Evolutionary conservation across 768 basidiomycete species (phyloP).

Genomic region (Lactifluus rugatus): DNA sequence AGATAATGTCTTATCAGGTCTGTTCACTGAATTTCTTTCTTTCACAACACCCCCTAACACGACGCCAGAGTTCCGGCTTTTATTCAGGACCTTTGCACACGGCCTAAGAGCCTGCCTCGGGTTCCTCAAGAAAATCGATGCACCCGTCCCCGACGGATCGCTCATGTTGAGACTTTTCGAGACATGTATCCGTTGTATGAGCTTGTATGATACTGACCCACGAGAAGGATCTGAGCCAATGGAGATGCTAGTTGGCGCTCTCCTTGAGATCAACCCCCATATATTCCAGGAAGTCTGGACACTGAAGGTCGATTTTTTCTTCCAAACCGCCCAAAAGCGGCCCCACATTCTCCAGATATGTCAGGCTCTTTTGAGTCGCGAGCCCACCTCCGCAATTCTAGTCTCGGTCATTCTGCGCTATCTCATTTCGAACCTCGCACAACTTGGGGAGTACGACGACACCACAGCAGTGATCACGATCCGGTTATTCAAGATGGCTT

Average conservation of each 20-base stretch:
- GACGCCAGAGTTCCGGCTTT: constrained; percentile 63
- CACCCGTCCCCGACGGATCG: constrained; percentile 73
- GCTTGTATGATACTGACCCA: constrained; percentile 65
- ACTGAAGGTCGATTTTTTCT: constrained; percentile 84
- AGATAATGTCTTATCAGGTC: constrained; percentile 75
- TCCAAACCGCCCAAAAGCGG: constrained; percentile 67
- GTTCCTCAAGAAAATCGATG: constrained; percentile 71
- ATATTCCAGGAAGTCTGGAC: constrained; percentile 97
- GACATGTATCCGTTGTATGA: constrained; percentile 74
- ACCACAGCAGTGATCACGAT: constrained; percentile 75
- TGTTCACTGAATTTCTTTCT: constrained; percentile 21
- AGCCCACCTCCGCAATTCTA: constrained; percentile 66
- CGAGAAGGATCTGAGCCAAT: constrained; percentile 69
- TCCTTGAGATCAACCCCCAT: constrained; percentile 78
- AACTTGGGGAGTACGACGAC: constrained; percentile 80
- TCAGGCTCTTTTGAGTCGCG: constrained; percentile 72
- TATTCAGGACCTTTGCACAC: constrained; percentile 83
- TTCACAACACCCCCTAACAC: constrained; percentile 11
- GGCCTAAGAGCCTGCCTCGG: constrained; percentile 75
- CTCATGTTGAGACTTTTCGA: constrained; percentile 83
- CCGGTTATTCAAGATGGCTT: constrained; percentile 92
- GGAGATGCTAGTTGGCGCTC: constrained; percentile 68
- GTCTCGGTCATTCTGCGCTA: constrained; percentile 84
- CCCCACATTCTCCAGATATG: constrained; percentile 75
- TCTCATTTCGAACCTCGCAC: constrained; percentile 69